Conservation (phyloP, 23 red algal species). For the Cyanidiococcus yangmingshanensis region DNA sequence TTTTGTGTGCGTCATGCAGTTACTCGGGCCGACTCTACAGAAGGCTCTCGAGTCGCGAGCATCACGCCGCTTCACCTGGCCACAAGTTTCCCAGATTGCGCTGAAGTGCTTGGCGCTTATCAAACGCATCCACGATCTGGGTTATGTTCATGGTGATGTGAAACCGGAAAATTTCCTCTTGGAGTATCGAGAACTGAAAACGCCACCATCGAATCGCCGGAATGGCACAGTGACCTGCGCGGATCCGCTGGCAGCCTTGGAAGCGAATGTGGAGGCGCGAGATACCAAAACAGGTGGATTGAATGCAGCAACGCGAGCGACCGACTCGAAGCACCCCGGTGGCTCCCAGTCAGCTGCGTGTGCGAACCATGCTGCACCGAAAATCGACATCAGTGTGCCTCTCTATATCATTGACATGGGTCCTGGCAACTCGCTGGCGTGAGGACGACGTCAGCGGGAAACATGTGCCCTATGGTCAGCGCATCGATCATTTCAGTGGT, state of each 20-base stretch:
- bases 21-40: constrained; percentile 87
- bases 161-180: constrained; percentile 98
- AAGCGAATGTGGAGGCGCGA: not conserved
- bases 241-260: not conserved
- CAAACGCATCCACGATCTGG: constrained; percentile 58
- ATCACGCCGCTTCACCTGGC: constrained; percentile 53
- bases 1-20: constrained; percentile 96
- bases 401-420: constrained; percentile 95
- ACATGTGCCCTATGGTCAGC: constrained; percentile 92
- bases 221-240: not conserved
- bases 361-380: not conserved
- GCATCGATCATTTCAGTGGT: constrained; percentile 90
- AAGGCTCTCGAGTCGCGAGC: constrained; percentile 59
- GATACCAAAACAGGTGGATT: not conserved
- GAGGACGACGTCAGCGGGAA: constrained; percentile 43
- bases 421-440: constrained; percentile 60
- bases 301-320: not conserved
- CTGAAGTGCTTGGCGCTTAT: constrained; percentile 69
- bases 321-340: constrained; percentile 21
- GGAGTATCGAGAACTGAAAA: constrained; percentile 25
- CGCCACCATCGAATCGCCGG: not conserved
- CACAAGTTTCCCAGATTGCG: constrained; percentile 60
- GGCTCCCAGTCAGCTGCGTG: too few species aligned
- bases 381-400: constrained; percentile 24
- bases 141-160: constrained; percentile 96